Evolutionary conservation across 2,329 filamentous ascomycete species (phyloP).

Genomic region (Colletotrichum euphorbiae): DNA sequence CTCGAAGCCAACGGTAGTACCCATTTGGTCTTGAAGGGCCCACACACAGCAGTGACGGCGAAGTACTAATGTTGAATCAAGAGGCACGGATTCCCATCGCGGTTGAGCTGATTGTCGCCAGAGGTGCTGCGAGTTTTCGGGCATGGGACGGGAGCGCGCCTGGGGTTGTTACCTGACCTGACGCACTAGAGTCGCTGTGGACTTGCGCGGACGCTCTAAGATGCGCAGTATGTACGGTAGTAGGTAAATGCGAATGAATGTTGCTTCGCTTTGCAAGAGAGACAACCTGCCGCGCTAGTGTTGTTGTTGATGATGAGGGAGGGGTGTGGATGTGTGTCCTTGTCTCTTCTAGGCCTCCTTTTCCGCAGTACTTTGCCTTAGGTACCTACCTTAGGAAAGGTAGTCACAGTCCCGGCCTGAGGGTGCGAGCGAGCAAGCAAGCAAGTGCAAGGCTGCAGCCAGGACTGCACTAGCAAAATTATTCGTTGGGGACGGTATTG

Average conservation of each 20-base stretch:
- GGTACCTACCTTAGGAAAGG: neutral
- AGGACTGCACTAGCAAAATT: neutral
- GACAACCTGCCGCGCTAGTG: neutral
- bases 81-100: neutral
- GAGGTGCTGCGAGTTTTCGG: conserved; percentile 2
- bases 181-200: too few relatives aligned
- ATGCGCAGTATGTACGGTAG: too few relatives aligned
- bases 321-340: neutral
- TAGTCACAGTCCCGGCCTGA: neutral
- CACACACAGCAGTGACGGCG: neutral
- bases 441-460: too few relatives aligned
- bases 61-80: neutral
- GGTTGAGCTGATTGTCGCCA: neutral
- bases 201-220: too few relatives aligned
- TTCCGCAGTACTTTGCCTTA: neutral
- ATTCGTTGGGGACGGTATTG: neutral
- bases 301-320: neutral
- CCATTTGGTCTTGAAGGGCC: conserved; percentile 2
- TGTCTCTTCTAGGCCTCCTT: neutral
- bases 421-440: too few relatives aligned
- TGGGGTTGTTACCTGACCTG: neutral
- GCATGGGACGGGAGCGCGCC: neutral
- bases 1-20: conserved; percentile 10
- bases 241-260: too few relatives aligned
- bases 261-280: too few relatives aligned